These are phyloP conservation scores for Pseudogymnoascus sp. DNA, from an alignment of 2,329 filamentous ascomycete genomes.

Conservation along the genomic window DNA sequence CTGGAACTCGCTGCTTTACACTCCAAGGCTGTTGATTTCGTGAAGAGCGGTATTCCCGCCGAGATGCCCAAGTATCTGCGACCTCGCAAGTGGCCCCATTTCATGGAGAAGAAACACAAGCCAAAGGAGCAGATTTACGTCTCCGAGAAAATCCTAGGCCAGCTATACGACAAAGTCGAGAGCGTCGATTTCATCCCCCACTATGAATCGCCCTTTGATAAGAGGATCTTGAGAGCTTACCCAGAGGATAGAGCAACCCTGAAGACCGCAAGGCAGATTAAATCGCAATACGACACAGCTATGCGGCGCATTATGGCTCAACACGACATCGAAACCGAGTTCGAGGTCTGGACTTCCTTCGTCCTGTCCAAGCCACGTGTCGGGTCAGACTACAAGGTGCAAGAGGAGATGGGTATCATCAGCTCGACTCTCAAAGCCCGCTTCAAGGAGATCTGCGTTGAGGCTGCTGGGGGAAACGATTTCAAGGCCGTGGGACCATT, in stretches of 20 bases:
- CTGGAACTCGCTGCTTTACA: constrained; percentile 70
- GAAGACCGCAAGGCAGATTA: constrained; percentile 54
- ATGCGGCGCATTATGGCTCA: constrained; percentile 78
- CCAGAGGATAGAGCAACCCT: constrained; percentile 46
- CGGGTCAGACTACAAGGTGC: constrained; percentile 72
- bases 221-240: constrained; percentile 59
- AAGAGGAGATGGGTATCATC: constrained; percentile 70
- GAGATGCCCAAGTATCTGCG: constrained; percentile 50
- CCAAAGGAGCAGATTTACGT: constrained; percentile 44
- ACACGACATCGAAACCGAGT: constrained; percentile 75
- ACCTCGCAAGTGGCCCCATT: constrained; percentile 70
- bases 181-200: constrained; percentile 60
- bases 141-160: constrained; percentile 66
- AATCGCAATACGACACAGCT: constrained; percentile 66
- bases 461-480: constrained; percentile 52
- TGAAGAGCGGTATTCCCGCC: constrained; percentile 78
- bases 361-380: constrained; percentile 65
- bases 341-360: constrained; percentile 86
- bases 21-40: constrained; percentile 87
- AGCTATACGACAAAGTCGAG: constrained; percentile 69
- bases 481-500: constrained; percentile 57
- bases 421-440: constrained; percentile 56
- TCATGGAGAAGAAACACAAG: constrained; percentile 62
- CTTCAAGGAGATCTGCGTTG: constrained; percentile 58
- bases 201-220: constrained; percentile 67